Conservation (phyloP, 495 filamentous ascomycete species). For the Tuber borchii region DNA sequence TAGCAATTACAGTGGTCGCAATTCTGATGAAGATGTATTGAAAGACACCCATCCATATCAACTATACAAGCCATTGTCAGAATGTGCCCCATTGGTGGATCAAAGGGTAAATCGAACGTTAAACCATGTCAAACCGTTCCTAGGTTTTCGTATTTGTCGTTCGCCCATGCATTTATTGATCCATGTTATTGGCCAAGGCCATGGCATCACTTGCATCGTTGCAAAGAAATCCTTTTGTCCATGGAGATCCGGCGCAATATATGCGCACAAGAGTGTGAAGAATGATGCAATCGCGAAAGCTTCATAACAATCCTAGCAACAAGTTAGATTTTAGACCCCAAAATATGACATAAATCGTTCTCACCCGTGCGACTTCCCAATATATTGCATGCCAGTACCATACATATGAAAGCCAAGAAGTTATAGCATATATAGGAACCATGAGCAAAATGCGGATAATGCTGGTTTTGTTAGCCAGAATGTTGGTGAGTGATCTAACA, state of each 20-base stretch:
- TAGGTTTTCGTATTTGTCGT: constrained; percentile 64
- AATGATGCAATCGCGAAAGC: constrained; percentile 87
- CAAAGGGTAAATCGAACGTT: constrained; percentile 51
- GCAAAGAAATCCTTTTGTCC: constrained; percentile 86
- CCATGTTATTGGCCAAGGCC: constrained; percentile 70
- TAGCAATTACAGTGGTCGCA: constrained; percentile 73
- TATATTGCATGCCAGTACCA: constrained; percentile 79
- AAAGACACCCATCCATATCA: constrained; percentile 80
- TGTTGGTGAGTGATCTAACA: constrained; percentile 5
- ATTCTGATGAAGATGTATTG: constrained; percentile 87
- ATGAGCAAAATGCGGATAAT: constrained; percentile 90
- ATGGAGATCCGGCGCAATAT: constrained; percentile 71
- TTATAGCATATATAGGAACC: constrained; percentile 76
- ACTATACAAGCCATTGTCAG: constrained; percentile 26
- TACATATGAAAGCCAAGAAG: constrained; percentile 68
- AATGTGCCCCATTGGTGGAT: constrained; percentile 1
- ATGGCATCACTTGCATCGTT: constrained; percentile 57
- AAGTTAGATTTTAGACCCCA: background rate
- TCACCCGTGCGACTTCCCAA: constrained; percentile 55
- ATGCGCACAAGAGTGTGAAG: constrained; percentile 81
- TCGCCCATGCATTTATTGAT: constrained; percentile 59
- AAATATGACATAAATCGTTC: background rate
- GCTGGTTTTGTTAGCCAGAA: constrained; percentile 39
- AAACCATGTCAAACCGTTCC: constrained; percentile 87
- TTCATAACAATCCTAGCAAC: constrained; percentile 79